Evolutionary conservation across 805 yeast genomes (phyloP).

Genomic region (Wickerhamomyces sydowiorum): DNA sequence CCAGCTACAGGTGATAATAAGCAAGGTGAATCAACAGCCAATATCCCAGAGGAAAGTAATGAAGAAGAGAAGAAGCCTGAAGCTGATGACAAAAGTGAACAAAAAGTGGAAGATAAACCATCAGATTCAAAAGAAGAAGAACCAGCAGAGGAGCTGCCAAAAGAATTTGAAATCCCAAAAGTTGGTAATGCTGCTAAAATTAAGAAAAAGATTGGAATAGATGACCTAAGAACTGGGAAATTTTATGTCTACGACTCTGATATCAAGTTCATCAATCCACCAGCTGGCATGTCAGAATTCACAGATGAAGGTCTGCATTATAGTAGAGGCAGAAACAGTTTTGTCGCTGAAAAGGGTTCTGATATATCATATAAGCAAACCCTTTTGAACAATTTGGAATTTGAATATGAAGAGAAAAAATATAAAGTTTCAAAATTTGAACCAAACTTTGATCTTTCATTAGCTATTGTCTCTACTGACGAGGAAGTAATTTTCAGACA

Average conservation of each 20-base stretch:
- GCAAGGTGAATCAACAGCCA: neutral
- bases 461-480: constrained; percentile 49
- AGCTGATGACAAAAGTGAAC: neutral
- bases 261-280: constrained; percentile 13
- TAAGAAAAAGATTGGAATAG: constrained; percentile 11
- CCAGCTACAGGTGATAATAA: constrained; percentile 2
- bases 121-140: neutral
- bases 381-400: constrained; percentile 3
- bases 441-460: constrained; percentile 20
- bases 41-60: constrained; percentile 2
- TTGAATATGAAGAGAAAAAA: constrained; percentile 6
- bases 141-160: neutral
- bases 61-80: neutral
- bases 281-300: neutral
- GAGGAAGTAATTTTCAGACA: constrained; percentile 47
- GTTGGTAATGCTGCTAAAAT: neutral
- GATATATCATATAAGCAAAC: constrained; percentile 7
- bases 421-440: constrained; percentile 8
- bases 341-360: constrained; percentile 12
- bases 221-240: constrained; percentile 13
- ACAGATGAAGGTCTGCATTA: constrained; percentile 21
- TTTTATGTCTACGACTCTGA: constrained; percentile 10
- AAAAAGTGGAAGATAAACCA: neutral
- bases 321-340: constrained; percentile 4
- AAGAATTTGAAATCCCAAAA: neutral